Evolutionary conservation across 495 filamentous ascomycete genomes (phyloP), one percentile per base, ranked within the genome.

Genomic region (Paragyromitra xinjiangensis): DNA sequence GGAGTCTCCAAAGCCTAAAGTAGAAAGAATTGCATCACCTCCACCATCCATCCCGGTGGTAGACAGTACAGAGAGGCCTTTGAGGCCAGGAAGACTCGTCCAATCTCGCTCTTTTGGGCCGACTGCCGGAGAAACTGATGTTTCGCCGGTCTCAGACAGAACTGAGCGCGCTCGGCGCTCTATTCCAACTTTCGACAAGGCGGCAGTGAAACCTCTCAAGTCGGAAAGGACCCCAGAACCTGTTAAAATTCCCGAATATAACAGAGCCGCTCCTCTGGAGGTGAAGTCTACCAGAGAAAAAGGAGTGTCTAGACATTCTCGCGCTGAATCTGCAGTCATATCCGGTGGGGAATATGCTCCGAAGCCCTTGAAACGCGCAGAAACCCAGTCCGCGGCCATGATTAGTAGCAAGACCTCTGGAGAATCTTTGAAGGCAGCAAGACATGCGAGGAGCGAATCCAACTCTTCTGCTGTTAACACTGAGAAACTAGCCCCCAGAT

Each of bases 181-280:
- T n/a, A 77, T 73, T 24, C 74, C 74, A 40, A 67, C 61, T n/a
- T 66, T 73, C 16, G 74, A 77, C 19, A 77, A 64, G 29, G 19
- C 11, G 12, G 55, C 44, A 6, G 24, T 61, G 29, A 50, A 73
- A 22, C 29, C 69, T n/a, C 50, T 26, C n/a, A 77, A 44, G 16
- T 26, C 42, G 11, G 74, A 77, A 40, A 71, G 69, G 29, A 48
- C 51, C 19, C 74, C 39, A 55, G 74, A 77, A n/a, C 74, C 74
- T 29, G 69, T 77, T 16, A 77, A 66, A 66, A 73, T 73, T 62
- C 74, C 74, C 6, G 74, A 77, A 59, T 73, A 77, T 40, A 66
- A 59, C n/a, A 76, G 58, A 39, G 45, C 68, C 62, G 22, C 61
- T 24, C 61, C 74, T 0, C 40, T 66, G 4, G 74, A 73, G n/a